Evolutionary conservation across 2,329 filamentous ascomycete genomes (phyloP).

Genomic region (Acrocalymma vagum): DNA sequence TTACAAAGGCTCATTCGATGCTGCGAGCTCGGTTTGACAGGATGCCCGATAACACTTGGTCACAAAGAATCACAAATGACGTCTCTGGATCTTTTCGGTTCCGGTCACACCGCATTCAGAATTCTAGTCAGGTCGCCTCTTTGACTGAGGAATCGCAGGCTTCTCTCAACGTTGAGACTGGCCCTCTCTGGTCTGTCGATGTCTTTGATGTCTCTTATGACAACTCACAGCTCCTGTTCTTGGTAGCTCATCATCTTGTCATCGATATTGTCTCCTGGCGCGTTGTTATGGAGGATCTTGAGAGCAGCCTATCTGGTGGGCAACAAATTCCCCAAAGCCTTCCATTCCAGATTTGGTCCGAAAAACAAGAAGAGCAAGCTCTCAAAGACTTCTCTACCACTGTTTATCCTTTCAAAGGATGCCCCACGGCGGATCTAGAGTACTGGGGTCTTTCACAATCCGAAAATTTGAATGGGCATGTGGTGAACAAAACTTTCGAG

Average conservation of each 20-base stretch:
- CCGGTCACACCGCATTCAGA: conserved; percentile 9
- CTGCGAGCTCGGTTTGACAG: conserved; percentile 21
- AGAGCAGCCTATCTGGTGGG: conserved; percentile 22
- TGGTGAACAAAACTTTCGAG: no score
- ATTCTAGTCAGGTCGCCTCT: conserved; percentile 6
- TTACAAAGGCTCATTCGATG: conserved; percentile 21
- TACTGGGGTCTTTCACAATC: conserved; percentile 6
- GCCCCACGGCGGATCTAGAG: conserved; percentile 1
- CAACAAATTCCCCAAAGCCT: conserved; percentile 3
- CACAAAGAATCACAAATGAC: conserved; percentile 18
- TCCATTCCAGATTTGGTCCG: conserved; percentile 17
- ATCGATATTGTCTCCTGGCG: conserved; percentile 56
- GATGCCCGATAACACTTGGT: conserved; percentile 18
- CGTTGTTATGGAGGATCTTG: conserved; percentile 50
- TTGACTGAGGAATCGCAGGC: conserved; percentile 9
- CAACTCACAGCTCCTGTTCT: conserved; percentile 20
- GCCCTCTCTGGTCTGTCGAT: conserved; percentile 24
- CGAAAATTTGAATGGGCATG: conserved; percentile 12
- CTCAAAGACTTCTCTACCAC: no score
- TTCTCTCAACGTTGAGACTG: conserved; percentile 16
- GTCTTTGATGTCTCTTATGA: conserved; percentile 26
- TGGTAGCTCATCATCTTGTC: conserved; percentile 37
- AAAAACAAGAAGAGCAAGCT: conserved; percentile 10
- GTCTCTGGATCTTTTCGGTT: conserved; percentile 18
- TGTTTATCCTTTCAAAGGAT: no score